Evolutionary conservation across 2,329 filamentous ascomycete genomes (phyloP).

Genomic region (Albifimbria verrucaria): DNA sequence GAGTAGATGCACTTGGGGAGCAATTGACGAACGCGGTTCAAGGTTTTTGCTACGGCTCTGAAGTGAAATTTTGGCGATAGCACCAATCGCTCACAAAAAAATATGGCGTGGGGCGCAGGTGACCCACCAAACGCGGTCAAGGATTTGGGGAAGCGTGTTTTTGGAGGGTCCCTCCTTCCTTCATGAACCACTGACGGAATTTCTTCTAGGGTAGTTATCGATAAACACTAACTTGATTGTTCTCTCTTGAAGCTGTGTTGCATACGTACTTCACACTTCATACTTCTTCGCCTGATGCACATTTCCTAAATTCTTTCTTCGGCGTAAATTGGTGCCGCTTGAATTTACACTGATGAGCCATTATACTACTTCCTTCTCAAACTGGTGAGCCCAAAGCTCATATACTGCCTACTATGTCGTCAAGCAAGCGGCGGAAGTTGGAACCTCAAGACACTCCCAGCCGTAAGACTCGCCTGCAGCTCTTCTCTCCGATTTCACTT

Average conservation of each 20-base stretch:
- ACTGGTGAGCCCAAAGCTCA: too few species aligned
- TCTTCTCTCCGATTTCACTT: background rate
- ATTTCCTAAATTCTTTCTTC: too few species aligned
- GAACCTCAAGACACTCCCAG: conserved; percentile 24
- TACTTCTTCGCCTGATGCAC: too few species aligned
- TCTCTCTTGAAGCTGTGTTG: background rate
- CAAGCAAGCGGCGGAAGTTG: conserved; percentile 32
- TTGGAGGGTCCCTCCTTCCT: too few species aligned
- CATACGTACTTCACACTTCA: too few species aligned
- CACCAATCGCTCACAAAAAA: background rate
- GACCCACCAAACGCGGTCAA: background rate
- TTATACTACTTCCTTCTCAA: too few species aligned
- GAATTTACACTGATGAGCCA: too few species aligned
- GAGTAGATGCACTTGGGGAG: background rate
- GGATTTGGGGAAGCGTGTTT: background rate
- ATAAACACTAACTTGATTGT: conserved; percentile 5
- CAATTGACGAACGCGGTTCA: conserved; percentile 14
- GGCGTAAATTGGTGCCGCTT: too few species aligned
- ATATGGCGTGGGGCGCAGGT: background rate
- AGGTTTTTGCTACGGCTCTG: conserved; percentile 5
- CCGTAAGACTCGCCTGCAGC: conserved; percentile 18
- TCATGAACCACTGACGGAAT: too few species aligned
- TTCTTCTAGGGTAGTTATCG: conserved; percentile 6
- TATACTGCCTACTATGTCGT: conserved; percentile 25
- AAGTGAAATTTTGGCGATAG: conserved; percentile 23